Evolutionary conservation across 306 rosid genomes (phyloP).

Genomic region (Hylodesmum podocarpum): DNA sequence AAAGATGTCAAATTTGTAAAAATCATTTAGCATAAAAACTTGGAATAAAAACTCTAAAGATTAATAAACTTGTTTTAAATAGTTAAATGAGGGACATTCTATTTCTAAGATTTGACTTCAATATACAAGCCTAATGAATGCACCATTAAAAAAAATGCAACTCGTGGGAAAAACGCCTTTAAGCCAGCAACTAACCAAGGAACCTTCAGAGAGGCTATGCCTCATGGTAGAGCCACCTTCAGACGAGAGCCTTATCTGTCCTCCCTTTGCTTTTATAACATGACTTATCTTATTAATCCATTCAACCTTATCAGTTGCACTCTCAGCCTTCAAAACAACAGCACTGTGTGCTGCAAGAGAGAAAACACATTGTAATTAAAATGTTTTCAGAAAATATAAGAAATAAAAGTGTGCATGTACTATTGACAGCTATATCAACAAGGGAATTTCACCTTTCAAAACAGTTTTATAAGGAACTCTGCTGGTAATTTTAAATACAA

Average conservation of each 20-base stretch:
- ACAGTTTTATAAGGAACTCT: conserved; percentile 95
- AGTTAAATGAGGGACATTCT: neutral
- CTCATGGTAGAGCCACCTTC: conserved; percentile 77
- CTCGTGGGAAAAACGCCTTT: neutral
- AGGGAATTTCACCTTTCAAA: conserved; percentile 61
- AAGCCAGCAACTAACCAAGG: conserved; percentile 62
- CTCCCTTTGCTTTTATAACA: conserved; percentile 85
- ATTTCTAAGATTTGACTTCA: neutral
- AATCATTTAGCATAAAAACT: neutral
- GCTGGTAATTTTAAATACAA: conserved; percentile 81
- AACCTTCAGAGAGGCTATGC: conserved; percentile 92
- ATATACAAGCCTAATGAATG: conserved; percentile 7
- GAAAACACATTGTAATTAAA: conserved; percentile 15
- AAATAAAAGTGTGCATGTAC: neutral
- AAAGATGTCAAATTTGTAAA: neutral
- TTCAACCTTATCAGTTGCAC: conserved; percentile 71
- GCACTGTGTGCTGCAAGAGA: conserved; percentile 77
- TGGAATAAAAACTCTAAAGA: neutral
- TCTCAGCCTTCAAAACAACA: conserved; percentile 90
- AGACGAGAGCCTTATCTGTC: conserved; percentile 53
- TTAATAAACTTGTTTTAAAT: neutral
- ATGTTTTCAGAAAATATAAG: neutral
- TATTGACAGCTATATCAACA: neutral
- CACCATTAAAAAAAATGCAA: neutral
- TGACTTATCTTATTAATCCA: conserved; percentile 83